Base-by-base conservation (phyloP, 1,284 basidiomycete species). In the Tylopilus orsonianus region DNA sequence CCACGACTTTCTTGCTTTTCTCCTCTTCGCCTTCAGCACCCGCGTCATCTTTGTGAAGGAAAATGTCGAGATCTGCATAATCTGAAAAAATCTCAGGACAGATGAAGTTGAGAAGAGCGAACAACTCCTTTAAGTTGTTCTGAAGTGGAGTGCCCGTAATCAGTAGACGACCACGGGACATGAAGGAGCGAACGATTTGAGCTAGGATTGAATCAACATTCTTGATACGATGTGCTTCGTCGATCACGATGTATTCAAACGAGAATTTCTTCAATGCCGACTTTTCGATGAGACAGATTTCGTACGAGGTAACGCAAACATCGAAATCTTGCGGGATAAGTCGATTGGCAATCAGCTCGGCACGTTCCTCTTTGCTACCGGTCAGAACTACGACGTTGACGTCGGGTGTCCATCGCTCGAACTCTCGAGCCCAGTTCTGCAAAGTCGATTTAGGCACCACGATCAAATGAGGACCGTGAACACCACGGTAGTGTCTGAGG, bases 201-300 rank as follows among this genome's bases (percentile, higher is more conserved):
- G 88, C 89, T 10, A 99, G 81, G 61, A 98, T 89, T 24, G 93
- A 97, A 67, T 99, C 93, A 61, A 96, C 94, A 62, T 99, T 99
- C 77, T 99, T 99, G 81, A 99, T 99, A 32, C 96, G 89, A 65
- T 99, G 97, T 1, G 96, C 97, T 72, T 99, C 97, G 72, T 99
- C 96, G 64, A 99, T 99, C 58, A 93, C 81, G 68, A 99, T 98
- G 72, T 99, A 99, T 71, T 97, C 93, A 78, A 97, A 99, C 0
- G 88, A 90, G 63, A 98, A 92, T 70, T 96, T 97, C 71, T 92
- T 94, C 58, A 99, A 78, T 0, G 89, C 81, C 22, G 83, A 80
- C 72, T 95, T 94, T 66, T 99, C 97, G 59, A 97, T 92, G 52
- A 99, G 79, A 67, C 94, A 97, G 60, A 99, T 91, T 68, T 99